Evolutionary conservation across 2,329 filamentous ascomycete genomes (phyloP), one percentile per base, ranked within the genome.

Genomic region (Shiraia bambusicola): DNA sequence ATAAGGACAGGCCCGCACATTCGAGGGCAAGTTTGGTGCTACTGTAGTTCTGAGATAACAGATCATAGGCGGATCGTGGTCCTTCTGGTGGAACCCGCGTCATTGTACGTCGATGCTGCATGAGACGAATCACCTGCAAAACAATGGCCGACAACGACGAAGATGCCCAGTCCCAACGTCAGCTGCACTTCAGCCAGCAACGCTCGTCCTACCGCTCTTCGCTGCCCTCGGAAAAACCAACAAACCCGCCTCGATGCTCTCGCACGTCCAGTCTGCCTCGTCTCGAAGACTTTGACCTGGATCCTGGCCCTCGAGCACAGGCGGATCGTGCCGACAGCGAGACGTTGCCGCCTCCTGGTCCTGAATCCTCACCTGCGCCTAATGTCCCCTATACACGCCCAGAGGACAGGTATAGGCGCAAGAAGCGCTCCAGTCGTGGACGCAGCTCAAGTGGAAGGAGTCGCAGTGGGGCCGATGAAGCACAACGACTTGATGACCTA

Each of bases 151-250:
- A 40, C 25, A 37, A 29, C 28, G 58, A 65, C 24, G 56, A 65
- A 25, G 54, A 55, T 15, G 41, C 50, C 7, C 33, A 32, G 5
- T 51, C 52, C 11, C 52, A 46, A 41, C 61, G 63, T 50, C 52
- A 61, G 7, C 53, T 45, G 29, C 59, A 67, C 45, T 68, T 59
- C 52, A 61, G 60, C 50, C 58, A 64, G 37, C 65, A 68, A 49
- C 63, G 63, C 48, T 66, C 66, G 3, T 65, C 62, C 3, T 39
- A 55, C 33, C 60, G 45, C 32, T 59, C 55, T 37, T 47, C 37
- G 6, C 32, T 40, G 7, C 28, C 37, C 15, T 57, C 47, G 11
- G 43, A 41, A 12, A 40, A 28, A 4, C 57, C 57, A 2, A 41
- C 47, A 14, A 50, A 43, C 37, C 45, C 53, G 12, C 51, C 34